A percentile compares a stretch with the other conserved stretches of the same genome.
Conservation (phyloP, 306 rosid genomes). For the Mimosa bimucronata region DNA sequence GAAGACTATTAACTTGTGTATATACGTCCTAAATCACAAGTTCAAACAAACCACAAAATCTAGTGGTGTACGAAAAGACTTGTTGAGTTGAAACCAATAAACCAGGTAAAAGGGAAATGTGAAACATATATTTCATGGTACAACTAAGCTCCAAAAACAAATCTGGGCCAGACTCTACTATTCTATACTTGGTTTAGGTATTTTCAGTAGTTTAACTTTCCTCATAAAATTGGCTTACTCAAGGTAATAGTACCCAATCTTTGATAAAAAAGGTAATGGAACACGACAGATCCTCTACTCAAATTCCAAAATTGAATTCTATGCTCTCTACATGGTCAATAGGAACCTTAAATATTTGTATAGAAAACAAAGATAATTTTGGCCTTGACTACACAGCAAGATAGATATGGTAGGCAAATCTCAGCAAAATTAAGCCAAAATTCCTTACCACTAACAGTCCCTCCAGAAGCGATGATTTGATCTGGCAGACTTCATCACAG, state of each 20-base stretch:
- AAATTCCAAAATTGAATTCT: neutral
- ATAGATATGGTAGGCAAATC: neutral
- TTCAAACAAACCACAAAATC: slow-evolving; percentile 2
- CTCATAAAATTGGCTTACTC: neutral
- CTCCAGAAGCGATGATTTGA: slow-evolving; percentile 92
- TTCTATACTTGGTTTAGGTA: neutral
- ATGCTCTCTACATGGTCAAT: neutral
- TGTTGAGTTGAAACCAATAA: slow-evolving; percentile 7
- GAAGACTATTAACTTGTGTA: neutral
- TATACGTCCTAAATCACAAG: neutral
- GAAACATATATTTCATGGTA: neutral
- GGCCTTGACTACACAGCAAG: neutral
- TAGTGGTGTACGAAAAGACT: neutral
- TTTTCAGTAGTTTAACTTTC: neutral
- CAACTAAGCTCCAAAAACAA: neutral
- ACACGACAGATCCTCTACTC: neutral
- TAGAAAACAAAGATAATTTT: neutral
- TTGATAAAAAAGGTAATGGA: neutral
- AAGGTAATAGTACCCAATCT: neutral
- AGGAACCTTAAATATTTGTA: neutral
- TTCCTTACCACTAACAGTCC: slow-evolving; percentile 89
- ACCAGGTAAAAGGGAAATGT: neutral
- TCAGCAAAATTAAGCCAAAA: slow-evolving; percentile 26
- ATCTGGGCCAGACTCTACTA: neutral
- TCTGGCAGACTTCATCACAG: slow-evolving; percentile 84